Conservation (phyloP, 2,329 filamentous ascomycete genomes). For the Lecanicillium sp. region DNA sequence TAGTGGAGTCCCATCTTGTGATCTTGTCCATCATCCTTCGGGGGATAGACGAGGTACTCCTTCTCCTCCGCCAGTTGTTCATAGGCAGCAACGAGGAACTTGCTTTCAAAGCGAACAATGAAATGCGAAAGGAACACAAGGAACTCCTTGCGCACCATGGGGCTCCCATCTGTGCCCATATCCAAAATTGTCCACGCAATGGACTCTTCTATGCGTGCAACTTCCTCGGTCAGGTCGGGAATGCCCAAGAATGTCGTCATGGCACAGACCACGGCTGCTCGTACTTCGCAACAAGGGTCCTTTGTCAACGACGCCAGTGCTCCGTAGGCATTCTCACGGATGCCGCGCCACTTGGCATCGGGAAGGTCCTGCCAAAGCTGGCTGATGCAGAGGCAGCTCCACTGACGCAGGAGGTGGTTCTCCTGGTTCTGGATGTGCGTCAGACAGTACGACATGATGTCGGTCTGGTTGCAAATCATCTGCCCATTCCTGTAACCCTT, state of each 20-base stretch:
- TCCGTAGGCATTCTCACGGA: conserved; percentile 75
- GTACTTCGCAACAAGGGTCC: conserved; percentile 85
- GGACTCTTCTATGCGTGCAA: conserved; percentile 82
- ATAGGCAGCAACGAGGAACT: conserved; percentile 85
- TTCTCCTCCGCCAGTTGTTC: conserved; percentile 85
- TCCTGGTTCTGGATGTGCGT: conserved; percentile 76
- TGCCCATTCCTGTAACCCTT: conserved; percentile 90
- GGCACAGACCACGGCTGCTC: conserved; percentile 87
- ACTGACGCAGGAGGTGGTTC: conserved; percentile 84
- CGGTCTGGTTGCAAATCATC: conserved; percentile 80
- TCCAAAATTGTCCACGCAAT: conserved; percentile 83
- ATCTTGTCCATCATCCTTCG: conserved; percentile 46
- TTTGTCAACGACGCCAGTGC: conserved; percentile 74
- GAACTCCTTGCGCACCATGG: conserved; percentile 87
- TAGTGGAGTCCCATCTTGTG: conserved; percentile 59
- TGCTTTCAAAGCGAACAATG: conserved; percentile 81
- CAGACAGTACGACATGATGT: conserved; percentile 84
- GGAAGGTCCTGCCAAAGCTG: conserved; percentile 88
- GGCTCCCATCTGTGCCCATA: conserved; percentile 90
- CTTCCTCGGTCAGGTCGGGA: conserved; percentile 83
- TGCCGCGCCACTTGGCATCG: conserved; percentile 94
- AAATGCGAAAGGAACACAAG: conserved; percentile 92
- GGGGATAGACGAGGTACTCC: conserved; percentile 53
- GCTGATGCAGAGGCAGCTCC: conserved; percentile 91
- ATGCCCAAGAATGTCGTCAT: conserved; percentile 93